These are phyloP conservation scores for Stemphylium vesicarium DNA, from an alignment of 2,329 filamentous ascomycete genomes.

Conservation along the genomic window DNA sequence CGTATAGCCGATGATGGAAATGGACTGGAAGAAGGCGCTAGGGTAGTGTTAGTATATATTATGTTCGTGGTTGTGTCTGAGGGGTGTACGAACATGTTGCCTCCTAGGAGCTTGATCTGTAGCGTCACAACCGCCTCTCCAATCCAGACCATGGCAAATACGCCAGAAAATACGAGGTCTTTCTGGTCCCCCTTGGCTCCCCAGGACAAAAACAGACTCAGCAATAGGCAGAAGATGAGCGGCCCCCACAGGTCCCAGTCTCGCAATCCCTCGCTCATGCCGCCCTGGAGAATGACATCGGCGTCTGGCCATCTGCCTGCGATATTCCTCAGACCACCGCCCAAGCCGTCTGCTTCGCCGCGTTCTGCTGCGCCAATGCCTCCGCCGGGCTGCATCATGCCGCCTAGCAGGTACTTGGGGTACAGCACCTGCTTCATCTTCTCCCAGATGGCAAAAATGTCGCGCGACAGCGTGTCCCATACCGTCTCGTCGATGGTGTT, in stretches of 20 bases:
- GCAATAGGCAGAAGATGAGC: slow-evolving; percentile 86
- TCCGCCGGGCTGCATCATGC: slow-evolving; percentile 65
- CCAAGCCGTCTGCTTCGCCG: slow-evolving; percentile 56
- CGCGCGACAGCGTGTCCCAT: slow-evolving; percentile 94
- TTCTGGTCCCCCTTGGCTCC: slow-evolving; percentile 80
- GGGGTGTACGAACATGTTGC: slow-evolving; percentile 80
- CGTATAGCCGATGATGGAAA: slow-evolving; percentile 98
- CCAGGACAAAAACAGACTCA: slow-evolving; percentile 87
- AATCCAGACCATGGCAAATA: slow-evolving; percentile 97
- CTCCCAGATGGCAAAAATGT: slow-evolving; percentile 91
- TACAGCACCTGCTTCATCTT: slow-evolving; percentile 98
- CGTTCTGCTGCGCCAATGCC: slow-evolving; percentile 64
- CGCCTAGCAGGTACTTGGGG: slow-evolving; percentile 87
- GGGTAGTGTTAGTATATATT: slow-evolving; percentile 36
- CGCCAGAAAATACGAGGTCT: slow-evolving; percentile 89
- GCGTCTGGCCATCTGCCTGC: slow-evolving; percentile 72
- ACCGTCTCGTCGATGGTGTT: slow-evolving; percentile 98
- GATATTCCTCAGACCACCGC: slow-evolving; percentile 59
- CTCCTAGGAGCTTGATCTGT: slow-evolving; percentile 94
- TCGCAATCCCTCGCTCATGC: slow-evolving; percentile 85
- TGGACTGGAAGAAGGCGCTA: slow-evolving; percentile 95
- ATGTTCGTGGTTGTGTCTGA: background rate
- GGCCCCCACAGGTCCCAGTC: slow-evolving; percentile 99
- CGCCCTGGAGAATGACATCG: slow-evolving; percentile 68
- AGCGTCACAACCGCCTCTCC: slow-evolving; percentile 96